Conservation (phyloP, 2,329 filamentous ascomycete genomes). For the Arthrobotrys pseudoclavata region DNA sequence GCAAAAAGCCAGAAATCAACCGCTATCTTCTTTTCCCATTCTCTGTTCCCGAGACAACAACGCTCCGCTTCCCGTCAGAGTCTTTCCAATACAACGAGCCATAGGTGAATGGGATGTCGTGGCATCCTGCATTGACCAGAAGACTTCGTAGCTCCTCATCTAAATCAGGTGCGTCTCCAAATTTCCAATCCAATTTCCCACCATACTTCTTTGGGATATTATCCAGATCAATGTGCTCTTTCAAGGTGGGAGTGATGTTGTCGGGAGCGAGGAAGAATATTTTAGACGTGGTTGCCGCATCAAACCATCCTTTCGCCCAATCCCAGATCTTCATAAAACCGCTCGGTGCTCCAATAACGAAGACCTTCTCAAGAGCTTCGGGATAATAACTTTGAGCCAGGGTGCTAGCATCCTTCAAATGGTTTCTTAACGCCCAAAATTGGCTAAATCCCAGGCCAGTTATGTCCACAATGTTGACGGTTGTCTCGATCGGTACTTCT, state of each 20-base stretch:
- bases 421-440: constrained; percentile 72
- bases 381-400: constrained; percentile 56
- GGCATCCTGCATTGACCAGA: constrained; percentile 24
- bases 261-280: constrained; percentile 86
- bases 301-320: constrained; percentile 96
- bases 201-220: constrained; percentile 95
- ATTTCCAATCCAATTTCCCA: constrained; percentile 85
- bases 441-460: constrained; percentile 89
- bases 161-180: constrained; percentile 79
- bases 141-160: constrained; percentile 73
- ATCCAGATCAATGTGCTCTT: constrained; percentile 81
- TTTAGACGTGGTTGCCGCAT: constrained; percentile 92
- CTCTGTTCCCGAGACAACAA: constrained; percentile 22
- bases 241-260: constrained; percentile 82
- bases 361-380: constrained; percentile 53
- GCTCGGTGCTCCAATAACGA: constrained; percentile 50
- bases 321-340: constrained; percentile 75
- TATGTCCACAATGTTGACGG: constrained; percentile 95
- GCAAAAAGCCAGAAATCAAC: background rate
- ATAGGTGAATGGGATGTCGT: constrained; percentile 32
- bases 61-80: constrained; percentile 4
- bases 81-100: constrained; percentile 43
- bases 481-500: constrained; percentile 88
- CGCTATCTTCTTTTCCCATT: constrained; percentile 33
- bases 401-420: constrained; percentile 48